These are phyloP conservation scores for Yarrowia sp. DNA, from an alignment of 805 yeast genomes.

Conservation along the genomic window DNA sequence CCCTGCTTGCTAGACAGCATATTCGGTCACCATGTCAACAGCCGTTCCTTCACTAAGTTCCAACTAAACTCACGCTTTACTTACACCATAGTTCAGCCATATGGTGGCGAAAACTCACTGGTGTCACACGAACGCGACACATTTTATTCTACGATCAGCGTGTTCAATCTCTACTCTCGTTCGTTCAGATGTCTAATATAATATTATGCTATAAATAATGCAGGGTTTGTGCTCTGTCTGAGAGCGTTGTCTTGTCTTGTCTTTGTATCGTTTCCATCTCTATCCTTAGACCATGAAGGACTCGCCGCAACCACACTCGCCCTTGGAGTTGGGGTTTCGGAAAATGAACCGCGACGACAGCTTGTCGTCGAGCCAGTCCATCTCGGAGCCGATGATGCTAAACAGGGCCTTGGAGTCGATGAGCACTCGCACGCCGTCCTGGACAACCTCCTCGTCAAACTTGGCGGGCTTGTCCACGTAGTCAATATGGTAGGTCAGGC, in stretches of 20 bases:
- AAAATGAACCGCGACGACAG: slow-evolving; percentile 87
- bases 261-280: slow-evolving; percentile 6
- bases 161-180: too few species aligned
- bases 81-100: too few species aligned
- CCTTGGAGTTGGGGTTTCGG: slow-evolving; percentile 95
- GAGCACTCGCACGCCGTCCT: slow-evolving; percentile 90
- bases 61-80: too few species aligned
- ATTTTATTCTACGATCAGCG: too few species aligned
- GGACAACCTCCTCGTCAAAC: slow-evolving; percentile 89
- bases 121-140: too few species aligned
- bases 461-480: slow-evolving; percentile 91
- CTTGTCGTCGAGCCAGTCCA: slow-evolving; percentile 98
- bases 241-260: slow-evolving; percentile 3
- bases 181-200: background rate
- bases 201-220: slow-evolving; percentile 39
- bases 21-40: too few species aligned
- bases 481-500: slow-evolving; percentile 87
- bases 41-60: too few species aligned
- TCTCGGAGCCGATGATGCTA: slow-evolving; percentile 94
- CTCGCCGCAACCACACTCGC: slow-evolving; percentile 99
- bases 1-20: too few species aligned
- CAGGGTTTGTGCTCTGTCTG: background rate
- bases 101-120: too few species aligned
- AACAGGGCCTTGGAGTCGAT: slow-evolving; percentile 96
- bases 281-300: slow-evolving; percentile 85